Evolutionary conservation across 257 asterid genomes (phyloP).

Genomic region (Przewalskia tangutica): DNA sequence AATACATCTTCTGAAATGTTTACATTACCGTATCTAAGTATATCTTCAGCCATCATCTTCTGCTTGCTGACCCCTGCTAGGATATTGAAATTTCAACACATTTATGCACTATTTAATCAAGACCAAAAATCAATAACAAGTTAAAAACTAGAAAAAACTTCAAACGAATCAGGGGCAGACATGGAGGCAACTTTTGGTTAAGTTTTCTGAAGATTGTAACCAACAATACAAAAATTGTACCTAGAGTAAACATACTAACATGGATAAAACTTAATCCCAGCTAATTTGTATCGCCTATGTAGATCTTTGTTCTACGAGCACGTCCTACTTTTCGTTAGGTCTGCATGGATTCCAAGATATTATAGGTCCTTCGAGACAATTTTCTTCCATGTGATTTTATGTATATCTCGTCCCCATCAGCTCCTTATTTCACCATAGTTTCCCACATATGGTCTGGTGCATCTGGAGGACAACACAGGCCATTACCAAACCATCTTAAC

Average conservation of each 20-base stretch:
- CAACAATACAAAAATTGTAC: not conserved
- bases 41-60: constrained; percentile 41
- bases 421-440: not conserved
- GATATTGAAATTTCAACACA: not conserved
- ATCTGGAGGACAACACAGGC: not conserved
- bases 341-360: not conserved
- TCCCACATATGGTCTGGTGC: not conserved
- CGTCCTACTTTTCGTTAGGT: not conserved
- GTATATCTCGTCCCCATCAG: not conserved
- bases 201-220: too few relatives aligned
- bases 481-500: not conserved
- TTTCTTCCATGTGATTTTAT: not conserved
- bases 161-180: too few relatives aligned
- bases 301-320: not conserved
- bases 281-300: not conserved
- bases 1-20: constrained; percentile 56
- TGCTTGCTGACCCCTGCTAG: constrained; percentile 39
- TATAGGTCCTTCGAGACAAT: not conserved
- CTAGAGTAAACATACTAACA: not conserved
- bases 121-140: not conserved
- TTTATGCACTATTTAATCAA: not conserved
- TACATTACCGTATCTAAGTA: constrained; percentile 27
- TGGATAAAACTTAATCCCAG: not conserved
- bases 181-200: too few relatives aligned
- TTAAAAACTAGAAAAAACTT: not conserved